Evolutionary conservation across 768 basidiomycete genomes (phyloP).

Genomic region (Chalciporus pseudorubinellus): DNA sequence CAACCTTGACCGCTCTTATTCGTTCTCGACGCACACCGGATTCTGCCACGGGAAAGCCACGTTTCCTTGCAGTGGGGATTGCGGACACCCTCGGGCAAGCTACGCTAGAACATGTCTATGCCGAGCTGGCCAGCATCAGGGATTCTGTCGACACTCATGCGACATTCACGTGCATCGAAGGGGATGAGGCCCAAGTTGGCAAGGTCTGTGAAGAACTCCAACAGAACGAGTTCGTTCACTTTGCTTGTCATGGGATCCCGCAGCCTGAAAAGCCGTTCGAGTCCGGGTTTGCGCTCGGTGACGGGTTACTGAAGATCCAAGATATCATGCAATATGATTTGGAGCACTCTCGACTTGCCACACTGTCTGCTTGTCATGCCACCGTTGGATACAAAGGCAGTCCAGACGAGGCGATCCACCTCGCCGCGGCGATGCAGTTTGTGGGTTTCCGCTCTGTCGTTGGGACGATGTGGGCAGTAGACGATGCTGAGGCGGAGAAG

Average conservation of each 20-base stretch:
- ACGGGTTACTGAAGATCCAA: not conserved
- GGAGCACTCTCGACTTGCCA: constrained; percentile 1
- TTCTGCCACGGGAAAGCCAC: not conserved
- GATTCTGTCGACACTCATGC: too few species aligned
- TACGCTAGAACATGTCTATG: not conserved
- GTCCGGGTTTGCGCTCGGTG: constrained; percentile 2
- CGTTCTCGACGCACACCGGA: not conserved
- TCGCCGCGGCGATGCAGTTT: constrained; percentile 24
- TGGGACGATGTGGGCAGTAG: constrained; percentile 24
- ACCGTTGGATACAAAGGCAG: constrained; percentile 20
- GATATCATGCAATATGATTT: constrained; percentile 2
- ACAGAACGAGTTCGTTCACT: constrained; percentile 19
- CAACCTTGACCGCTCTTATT: constrained; percentile 17
- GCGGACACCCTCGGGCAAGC: not conserved
- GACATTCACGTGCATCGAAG: too few species aligned
- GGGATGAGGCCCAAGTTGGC: not conserved
- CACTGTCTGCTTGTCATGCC: constrained; percentile 25
- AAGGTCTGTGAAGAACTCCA: too few species aligned
- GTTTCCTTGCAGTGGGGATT: not conserved
- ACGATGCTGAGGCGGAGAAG: not conserved
- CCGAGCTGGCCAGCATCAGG: not conserved
- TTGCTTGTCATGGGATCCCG: constrained; percentile 20
- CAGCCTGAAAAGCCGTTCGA: constrained; percentile 9
- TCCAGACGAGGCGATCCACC: constrained; percentile 12
- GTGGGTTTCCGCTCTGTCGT: constrained; percentile 21